A percentile compares a stretch with the other conserved stretches of the same genome.
phyloP scores from a whole-genome alignment of 2,329 filamentous ascomycete genomes.

The Colletotrichum sp. region DNA sequence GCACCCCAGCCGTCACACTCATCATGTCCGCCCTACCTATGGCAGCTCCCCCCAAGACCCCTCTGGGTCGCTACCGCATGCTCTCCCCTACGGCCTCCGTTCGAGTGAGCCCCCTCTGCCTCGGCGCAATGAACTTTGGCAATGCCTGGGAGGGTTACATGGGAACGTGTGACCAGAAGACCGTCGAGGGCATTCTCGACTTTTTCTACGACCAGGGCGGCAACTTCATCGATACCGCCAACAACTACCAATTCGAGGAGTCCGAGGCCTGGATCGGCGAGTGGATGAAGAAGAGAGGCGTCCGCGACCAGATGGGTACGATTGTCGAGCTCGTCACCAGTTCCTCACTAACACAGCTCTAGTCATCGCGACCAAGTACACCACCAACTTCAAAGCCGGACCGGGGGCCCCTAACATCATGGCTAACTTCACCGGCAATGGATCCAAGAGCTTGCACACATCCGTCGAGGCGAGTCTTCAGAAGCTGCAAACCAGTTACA shows the following conservation, averaged over 20 bases:
- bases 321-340: neutral
- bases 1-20: neutral
- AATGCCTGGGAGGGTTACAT: slow-evolving; percentile 60
- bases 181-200: slow-evolving; percentile 69
- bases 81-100: slow-evolving; percentile 70
- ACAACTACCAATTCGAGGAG: slow-evolving; percentile 70
- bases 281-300: slow-evolving; percentile 70
- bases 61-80: slow-evolving; percentile 68
- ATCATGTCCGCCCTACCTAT: slow-evolving; percentile 35
- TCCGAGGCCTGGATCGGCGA: slow-evolving; percentile 72
- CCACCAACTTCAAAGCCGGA: slow-evolving; percentile 59
- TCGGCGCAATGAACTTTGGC: slow-evolving; percentile 72
- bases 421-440: slow-evolving; percentile 63
- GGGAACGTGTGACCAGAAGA: slow-evolving; percentile 69
- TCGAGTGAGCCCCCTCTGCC: slow-evolving; percentile 69
- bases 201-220: slow-evolving; percentile 67
- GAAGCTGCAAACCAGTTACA: slow-evolving; percentile 71
- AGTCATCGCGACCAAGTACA: slow-evolving; percentile 75
- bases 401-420: slow-evolving; percentile 45
- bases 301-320: slow-evolving; percentile 68
- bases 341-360: neutral
- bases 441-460: slow-evolving; percentile 62
- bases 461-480: slow-evolving; percentile 61
- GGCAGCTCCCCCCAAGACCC: slow-evolving; percentile 60
- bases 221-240: slow-evolving; percentile 77